These are phyloP conservation scores for Apiospora malaysiana DNA, from an alignment of 2,329 filamentous ascomycete species.

Conservation along the genomic window DNA sequence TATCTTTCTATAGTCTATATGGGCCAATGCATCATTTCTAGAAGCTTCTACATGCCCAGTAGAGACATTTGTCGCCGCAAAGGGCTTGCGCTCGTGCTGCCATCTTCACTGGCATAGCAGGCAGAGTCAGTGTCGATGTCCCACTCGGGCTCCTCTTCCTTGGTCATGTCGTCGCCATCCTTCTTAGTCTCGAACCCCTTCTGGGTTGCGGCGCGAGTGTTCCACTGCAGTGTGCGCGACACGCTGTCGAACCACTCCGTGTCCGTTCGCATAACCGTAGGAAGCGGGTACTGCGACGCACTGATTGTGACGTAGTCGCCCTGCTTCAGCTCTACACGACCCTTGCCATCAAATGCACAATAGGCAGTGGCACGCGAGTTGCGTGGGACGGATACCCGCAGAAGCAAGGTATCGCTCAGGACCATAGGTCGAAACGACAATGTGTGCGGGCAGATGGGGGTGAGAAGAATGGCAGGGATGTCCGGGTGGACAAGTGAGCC, in stretches of 20 bases:
- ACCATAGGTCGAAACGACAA: constrained; percentile 98
- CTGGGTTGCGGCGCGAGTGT: constrained; percentile 88
- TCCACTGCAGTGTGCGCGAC: constrained; percentile 91
- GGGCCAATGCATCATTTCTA: not conserved
- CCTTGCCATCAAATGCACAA: constrained; percentile 97
- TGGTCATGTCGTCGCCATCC: constrained; percentile 56
- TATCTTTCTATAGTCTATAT: constrained; percentile 9
- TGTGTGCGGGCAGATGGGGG: constrained; percentile 96
- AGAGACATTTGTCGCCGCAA: constrained; percentile 76
- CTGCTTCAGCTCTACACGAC: constrained; percentile 87
- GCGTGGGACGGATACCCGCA: constrained; percentile 85
- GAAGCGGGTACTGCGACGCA: constrained; percentile 95
- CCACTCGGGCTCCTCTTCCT: constrained; percentile 71
- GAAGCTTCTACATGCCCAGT: constrained; percentile 59
- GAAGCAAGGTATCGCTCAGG: constrained; percentile 89
- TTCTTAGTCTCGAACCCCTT: constrained; percentile 76
- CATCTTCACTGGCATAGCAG: constrained; percentile 75
- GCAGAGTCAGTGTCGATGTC: constrained; percentile 92
- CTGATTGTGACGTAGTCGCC: constrained; percentile 97
- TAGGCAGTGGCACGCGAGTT: constrained; percentile 91
- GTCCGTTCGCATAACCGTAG: constrained; percentile 87
- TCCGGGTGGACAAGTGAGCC: constrained; percentile 96
- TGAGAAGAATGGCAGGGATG: constrained; percentile 94
- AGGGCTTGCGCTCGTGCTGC: constrained; percentile 70
- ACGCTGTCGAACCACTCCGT: constrained; percentile 98